Base-by-base conservation (phyloP, 495 filamentous ascomycete species). In the Penicillium desertorum region DNA sequence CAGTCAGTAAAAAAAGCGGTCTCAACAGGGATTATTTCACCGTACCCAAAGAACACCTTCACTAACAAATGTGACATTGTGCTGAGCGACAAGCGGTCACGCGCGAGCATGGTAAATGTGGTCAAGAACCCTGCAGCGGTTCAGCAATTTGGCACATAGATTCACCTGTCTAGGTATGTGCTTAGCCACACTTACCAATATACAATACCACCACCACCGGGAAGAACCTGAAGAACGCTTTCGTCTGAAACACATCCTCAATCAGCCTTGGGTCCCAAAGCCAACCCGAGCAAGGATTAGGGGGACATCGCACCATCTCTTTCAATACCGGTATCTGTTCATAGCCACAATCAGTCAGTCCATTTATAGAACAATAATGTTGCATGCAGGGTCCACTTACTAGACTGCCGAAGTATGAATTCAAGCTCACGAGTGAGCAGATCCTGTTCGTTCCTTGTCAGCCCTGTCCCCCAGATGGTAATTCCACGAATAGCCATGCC, bases 181-280 rank as follows among this genome's bases (percentile, higher is more conserved):
- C 52, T 49, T n/a, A 59, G 60, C 47, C 49, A 60, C 52, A 61
- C 68, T 59, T 66, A 86, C 84, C 84, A 43, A 88, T 65, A 65
- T 95, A 96, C 60, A 96, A 74, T 53, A 96, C 85, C 45, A 88
- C 73, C 20, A 98, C 90, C n/a, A 96, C 79, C 12, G 89, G 86
- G 67, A 93, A 82, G 70, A 96, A 96, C 59, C 93, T 93, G 64
- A 94, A 71, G 65, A 96, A 96, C 57, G 94, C 90, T 73, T 92
- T 96, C 19, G 90, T 92, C 83, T 86, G 66, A 49, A 52, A 50
- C 7, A 41, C 34, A 22, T 39, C 4, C 23, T 44, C 57, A 39
- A 59, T 70, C 63, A 67, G 64, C 72, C 62, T 75, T 64, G 65
- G 43, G 61, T 60, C 45, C 50, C 62, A 36, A 50, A 43, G 16